Evolutionary conservation across 345 rosid species (phyloP).

Genomic region (sweet orange (Citrus sinensis)): DVS_A1.0 CM039164.1:25423001-25423500

Average conservation of each 20-base stretch:
- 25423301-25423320: slow-evolving; percentile 77
- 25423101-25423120: not conserved
- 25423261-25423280: slow-evolving; percentile 90
- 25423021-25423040: not conserved
- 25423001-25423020: not conserved
- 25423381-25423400: not conserved
- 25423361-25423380: not conserved
- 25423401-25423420: not conserved
- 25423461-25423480: slow-evolving; percentile 5
- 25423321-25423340: slow-evolving; percentile 93
- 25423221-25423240: slow-evolving; percentile 51
- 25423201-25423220: not conserved
- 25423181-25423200: not conserved
- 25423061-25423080: too few species aligned
- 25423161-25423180: not conserved
- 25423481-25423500: not conserved
- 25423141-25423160: not conserved
- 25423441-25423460: slow-evolving; percentile 3
- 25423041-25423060: not conserved
- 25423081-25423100: too few species aligned
- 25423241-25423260: slow-evolving; percentile 83
- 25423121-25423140: not conserved
- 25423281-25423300: slow-evolving; percentile 90
- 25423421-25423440: slow-evolving; percentile 6
- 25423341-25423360: slow-evolving; percentile 46